phyloP scores from a whole-genome alignment of 768 basidiomycete species.

The Amanita inopinata region DNA sequence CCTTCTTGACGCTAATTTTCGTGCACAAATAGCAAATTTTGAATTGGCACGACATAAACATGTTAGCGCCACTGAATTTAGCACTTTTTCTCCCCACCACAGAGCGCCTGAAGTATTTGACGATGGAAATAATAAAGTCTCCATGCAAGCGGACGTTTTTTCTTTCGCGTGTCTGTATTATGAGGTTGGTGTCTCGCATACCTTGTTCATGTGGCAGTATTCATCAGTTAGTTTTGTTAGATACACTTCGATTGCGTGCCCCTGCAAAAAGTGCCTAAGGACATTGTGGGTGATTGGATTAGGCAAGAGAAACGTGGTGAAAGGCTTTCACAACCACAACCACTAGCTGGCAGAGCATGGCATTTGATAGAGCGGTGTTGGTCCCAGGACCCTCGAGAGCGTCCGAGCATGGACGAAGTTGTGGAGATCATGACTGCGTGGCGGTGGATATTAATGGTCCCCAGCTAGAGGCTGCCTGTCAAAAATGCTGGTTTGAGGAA shows the following conservation, averaged over 20 bases:
- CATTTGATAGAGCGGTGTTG: neutral
- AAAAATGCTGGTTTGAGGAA: no score
- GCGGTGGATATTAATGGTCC: no score
- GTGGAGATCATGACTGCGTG: neutral
- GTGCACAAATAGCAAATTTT: conserved; percentile 4
- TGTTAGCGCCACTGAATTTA: neutral
- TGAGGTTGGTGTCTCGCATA: neutral
- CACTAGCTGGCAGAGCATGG: neutral
- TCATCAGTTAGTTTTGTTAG: neutral
- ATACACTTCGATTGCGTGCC: neutral
- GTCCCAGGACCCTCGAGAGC: neutral
- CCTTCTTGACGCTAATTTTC: neutral
- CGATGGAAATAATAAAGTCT: neutral
- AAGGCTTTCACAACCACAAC: neutral
- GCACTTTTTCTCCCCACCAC: neutral
- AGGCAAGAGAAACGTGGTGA: neutral
- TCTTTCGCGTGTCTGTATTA: conserved; percentile 6
- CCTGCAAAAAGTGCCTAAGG: no score
- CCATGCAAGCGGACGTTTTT: conserved; percentile 1
- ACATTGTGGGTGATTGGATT: no score
- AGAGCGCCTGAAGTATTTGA: conserved; percentile 1
- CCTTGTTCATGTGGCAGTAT: no score
- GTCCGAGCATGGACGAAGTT: neutral
- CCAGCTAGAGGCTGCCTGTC: no score
- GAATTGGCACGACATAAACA: neutral